Percentiles rank a stretch among this genome's conserved stretches.
Evolutionary conservation across 2,329 filamentous ascomycete species (phyloP).

Genomic region (Aspergillus flavus): DNA sequence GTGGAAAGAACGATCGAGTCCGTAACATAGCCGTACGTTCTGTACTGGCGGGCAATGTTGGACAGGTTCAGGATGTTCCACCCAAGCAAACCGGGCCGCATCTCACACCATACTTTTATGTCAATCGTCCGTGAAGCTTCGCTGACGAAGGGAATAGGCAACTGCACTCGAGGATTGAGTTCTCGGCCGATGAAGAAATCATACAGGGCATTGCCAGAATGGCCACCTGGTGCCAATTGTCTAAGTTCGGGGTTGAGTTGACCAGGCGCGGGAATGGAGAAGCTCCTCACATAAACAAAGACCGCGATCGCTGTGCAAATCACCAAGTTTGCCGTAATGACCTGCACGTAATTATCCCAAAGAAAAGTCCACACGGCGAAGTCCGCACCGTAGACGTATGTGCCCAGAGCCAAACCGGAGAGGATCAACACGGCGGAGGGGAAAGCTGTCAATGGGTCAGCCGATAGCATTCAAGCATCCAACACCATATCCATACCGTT

Average conservation of each 20-base stretch:
- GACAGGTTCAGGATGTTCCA: conserved; percentile 86
- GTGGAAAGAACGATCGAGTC: conserved; percentile 84
- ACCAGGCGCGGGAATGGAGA: conserved; percentile 66
- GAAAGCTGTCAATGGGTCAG: conserved; percentile 60
- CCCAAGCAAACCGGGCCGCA: conserved; percentile 87
- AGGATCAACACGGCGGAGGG: conserved; percentile 74
- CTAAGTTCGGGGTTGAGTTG: conserved; percentile 71
- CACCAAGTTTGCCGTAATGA: conserved; percentile 80
- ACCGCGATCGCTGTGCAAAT: conserved; percentile 73
- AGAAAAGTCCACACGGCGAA: conserved; percentile 93
- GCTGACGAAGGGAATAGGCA: conserved; percentile 72
- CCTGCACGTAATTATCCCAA: conserved; percentile 83
- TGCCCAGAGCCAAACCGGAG: conserved; percentile 72
- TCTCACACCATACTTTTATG: conserved; percentile 85
- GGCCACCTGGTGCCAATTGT: conserved; percentile 79
- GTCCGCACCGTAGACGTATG: conserved; percentile 72
- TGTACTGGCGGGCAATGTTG: conserved; percentile 86
- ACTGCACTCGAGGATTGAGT: conserved; percentile 78
- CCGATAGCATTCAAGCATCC: conserved; percentile 11
- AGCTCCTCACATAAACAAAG: conserved; percentile 81
- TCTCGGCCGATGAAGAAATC: conserved; percentile 98
- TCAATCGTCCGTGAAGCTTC: conserved; percentile 66
- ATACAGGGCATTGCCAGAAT: conserved; percentile 82
- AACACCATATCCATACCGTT: conserved; percentile 58
- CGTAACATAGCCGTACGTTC: conserved; percentile 77